Percentiles rank a stretch among this genome's conserved stretches.
phyloP scores from a whole-genome alignment of 257 asterid species.

The Linaria vulgaris region DNA sequence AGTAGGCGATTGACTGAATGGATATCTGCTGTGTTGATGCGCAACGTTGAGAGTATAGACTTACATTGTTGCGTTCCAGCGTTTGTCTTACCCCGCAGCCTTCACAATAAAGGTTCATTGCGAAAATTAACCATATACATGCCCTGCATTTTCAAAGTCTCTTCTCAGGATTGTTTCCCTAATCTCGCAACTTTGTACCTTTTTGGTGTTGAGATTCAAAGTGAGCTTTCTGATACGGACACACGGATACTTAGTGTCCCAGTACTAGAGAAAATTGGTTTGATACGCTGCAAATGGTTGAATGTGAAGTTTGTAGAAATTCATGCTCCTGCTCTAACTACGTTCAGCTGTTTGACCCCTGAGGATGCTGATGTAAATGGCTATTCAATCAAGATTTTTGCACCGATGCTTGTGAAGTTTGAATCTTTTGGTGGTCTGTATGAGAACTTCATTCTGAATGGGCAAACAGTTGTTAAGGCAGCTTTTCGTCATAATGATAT shows the following conservation, averaged over 20 bases:
- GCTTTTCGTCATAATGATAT: too few relatives aligned
- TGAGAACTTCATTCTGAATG: neutral
- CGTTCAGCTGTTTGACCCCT: neutral
- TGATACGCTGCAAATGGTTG: neutral
- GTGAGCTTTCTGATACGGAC: neutral
- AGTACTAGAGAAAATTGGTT: neutral
- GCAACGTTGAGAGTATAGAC: neutral
- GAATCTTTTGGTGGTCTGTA: neutral
- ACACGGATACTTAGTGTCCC: neutral
- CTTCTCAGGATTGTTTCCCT: neutral
- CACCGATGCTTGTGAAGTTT: neutral
- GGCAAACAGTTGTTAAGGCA: neutral
- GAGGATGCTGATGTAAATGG: neutral
- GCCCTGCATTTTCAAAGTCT: neutral
- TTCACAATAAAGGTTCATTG: neutral
- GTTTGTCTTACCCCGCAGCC: neutral
- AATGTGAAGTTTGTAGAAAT: constrained; percentile 7
- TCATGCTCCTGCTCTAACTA: constrained; percentile 1
- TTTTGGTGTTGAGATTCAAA: neutral
- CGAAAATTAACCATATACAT: neutral
- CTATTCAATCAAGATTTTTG: constrained; percentile 5
- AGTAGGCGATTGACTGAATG: neutral
- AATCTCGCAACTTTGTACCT: neutral
- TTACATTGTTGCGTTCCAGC: neutral
- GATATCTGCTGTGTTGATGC: neutral